Evolutionary conservation across 164 flowering plant species (phyloP).

Genomic region (Houttuynia cordata): DNA sequence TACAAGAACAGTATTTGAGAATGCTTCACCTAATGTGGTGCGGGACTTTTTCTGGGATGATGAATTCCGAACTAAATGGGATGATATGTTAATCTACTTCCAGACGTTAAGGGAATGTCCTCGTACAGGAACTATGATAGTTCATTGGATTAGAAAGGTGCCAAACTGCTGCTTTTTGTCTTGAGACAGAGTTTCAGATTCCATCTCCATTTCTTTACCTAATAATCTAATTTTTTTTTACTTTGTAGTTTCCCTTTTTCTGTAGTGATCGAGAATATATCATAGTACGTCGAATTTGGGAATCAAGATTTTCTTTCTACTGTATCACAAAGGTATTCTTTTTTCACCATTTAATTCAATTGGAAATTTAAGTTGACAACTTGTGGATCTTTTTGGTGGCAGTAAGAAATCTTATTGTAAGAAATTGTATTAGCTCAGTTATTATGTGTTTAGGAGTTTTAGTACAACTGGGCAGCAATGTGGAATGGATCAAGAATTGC

Average conservation of each 20-base stretch:
- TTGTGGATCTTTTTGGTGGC: neutral
- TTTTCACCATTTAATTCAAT: neutral
- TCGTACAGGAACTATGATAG: slow-evolving; percentile 53
- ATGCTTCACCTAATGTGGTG: slow-evolving; percentile 60
- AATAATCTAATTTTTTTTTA: slow-evolving; percentile 2
- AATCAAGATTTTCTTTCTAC: slow-evolving; percentile 46
- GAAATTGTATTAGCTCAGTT: too few relatives aligned
- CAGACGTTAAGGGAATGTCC: slow-evolving; percentile 43
- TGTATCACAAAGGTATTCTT: slow-evolving; percentile 46
- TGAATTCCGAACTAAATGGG: slow-evolving; percentile 59
- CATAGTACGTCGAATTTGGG: slow-evolving; percentile 69
- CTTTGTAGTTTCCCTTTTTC: slow-evolving; percentile 69
- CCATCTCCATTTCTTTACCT: neutral
- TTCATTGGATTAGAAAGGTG: slow-evolving; percentile 77
- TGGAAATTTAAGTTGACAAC: neutral
- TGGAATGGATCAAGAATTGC: too few relatives aligned
- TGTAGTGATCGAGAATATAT: slow-evolving; percentile 71
- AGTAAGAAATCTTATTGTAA: too few relatives aligned
- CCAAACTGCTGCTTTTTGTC: neutral
- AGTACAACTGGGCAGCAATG: too few relatives aligned
- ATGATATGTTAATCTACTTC: slow-evolving; percentile 53
- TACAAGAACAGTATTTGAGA: slow-evolving; percentile 53
- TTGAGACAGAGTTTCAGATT: neutral
- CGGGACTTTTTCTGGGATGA: slow-evolving; percentile 91
- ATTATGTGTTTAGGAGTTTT: too few relatives aligned